Base-by-base conservation (phyloP, 768 basidiomycete species). In the Plicaturopsis crispa region DNA sequence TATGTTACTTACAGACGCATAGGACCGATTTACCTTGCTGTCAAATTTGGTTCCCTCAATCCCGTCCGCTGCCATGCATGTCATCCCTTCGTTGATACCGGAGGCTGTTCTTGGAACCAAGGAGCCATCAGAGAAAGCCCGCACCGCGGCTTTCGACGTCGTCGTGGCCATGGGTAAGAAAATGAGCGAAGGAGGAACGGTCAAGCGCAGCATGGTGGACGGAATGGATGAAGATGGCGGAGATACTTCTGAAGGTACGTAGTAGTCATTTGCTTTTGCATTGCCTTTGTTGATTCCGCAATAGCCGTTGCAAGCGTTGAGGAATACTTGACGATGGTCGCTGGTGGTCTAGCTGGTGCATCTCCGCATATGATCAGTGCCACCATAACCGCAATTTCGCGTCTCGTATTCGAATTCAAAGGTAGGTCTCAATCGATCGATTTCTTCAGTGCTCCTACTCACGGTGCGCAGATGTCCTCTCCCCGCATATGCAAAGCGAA, bases 281-380 rank as follows among this genome's bases (percentile, higher is more conserved):
- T 22, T 24, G 39, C 33, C 39, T 44, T 21, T 43, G 7, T 31
- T 51, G 30, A 44, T n/a, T 34, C 20, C 35, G 47, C 28, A 35
- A 33, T 40, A 75, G 86, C 77, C 37, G 61, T 63, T 37, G 93
- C 91, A 0, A 87, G 58, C 50, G 71, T 93, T 32, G 81, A 90
- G 48, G 96, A 98, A 56, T 98, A 87, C 56, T 70, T 98, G 66
- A 99, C 87, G 3, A 98, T 99, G 93, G 68, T 97, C 20, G 88
- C 88, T 24, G 93, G 91, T 48, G 96, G 96, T 41, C 63, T 98
- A 33, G 92, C 91, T 6, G 93, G 90, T 16, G 82, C 86, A 11
- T 87, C 79, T 8, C 92, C 94, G 0, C 96, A 99, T 55, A 98
- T 96, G 91, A 94, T 98, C 56, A 94, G 92, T 53, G 96, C 96